phyloP scores from a whole-genome alignment of 352 stramenopile species.

The Pythium rhizo-oryzae region DNA sequence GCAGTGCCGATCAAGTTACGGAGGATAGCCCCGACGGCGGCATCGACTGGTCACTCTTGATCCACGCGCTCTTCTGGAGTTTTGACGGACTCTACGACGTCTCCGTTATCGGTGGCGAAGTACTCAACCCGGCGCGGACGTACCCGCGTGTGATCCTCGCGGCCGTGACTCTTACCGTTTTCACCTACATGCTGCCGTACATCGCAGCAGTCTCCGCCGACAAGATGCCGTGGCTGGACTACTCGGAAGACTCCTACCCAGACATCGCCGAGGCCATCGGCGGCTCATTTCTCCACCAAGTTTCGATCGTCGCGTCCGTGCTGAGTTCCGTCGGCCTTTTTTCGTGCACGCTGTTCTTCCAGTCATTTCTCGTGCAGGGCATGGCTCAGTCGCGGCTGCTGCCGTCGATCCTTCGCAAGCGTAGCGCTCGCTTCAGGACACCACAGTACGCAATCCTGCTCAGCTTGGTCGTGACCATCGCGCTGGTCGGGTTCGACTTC shows the following conservation, averaged over 20 bases:
- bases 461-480: slow-evolving; percentile 15
- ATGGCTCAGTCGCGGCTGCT: slow-evolving; percentile 71
- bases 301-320: slow-evolving; percentile 49
- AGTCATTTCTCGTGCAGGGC: slow-evolving; percentile 75
- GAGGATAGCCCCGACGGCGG: slow-evolving; percentile 1
- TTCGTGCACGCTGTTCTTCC: slow-evolving; percentile 84
- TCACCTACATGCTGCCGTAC: slow-evolving; percentile 35
- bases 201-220: slow-evolving; percentile 16
- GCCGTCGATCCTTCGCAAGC: slow-evolving; percentile 67
- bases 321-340: slow-evolving; percentile 81
- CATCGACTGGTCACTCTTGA: slow-evolving; percentile 72
- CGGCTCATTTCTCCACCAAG: slow-evolving; percentile 67
- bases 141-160: slow-evolving; percentile 69
- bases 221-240: slow-evolving; percentile 20
- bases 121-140: slow-evolving; percentile 55
- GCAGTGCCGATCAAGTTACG: not conserved
- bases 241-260: slow-evolving; percentile 22
- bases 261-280: slow-evolving; percentile 35
- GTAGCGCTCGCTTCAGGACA: slow-evolving; percentile 15
- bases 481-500: slow-evolving; percentile 37
- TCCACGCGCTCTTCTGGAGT: slow-evolving; percentile 96
- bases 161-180: slow-evolving; percentile 56
- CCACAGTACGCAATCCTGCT: slow-evolving; percentile 26
- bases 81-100: slow-evolving; percentile 90
- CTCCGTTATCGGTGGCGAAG: slow-evolving; percentile 83